phyloP scores from a whole-genome alignment of 768 basidiomycete species.

The Trametes coccinea region DNA sequence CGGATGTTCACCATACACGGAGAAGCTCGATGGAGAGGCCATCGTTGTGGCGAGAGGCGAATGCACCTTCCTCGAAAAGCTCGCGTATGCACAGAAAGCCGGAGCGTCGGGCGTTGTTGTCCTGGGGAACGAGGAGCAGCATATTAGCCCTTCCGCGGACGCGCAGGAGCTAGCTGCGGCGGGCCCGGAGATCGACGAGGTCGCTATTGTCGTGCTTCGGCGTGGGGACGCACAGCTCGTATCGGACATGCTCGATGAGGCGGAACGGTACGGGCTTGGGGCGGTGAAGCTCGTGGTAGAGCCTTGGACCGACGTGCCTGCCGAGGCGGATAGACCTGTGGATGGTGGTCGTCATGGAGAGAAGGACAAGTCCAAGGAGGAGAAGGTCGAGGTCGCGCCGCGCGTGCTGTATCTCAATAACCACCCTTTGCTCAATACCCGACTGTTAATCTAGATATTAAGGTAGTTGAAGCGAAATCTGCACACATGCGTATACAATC shows the following conservation, averaged over 20 bases:
- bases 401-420: conserved; percentile 76
- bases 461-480: not conserved
- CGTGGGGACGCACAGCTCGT: conserved; percentile 54
- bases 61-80: conserved; percentile 89
- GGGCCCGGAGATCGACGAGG: conserved; percentile 54
- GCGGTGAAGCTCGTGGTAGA: conserved; percentile 56
- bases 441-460: conserved; percentile 38
- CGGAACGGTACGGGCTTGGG: conserved; percentile 47
- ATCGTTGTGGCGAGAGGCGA: conserved; percentile 73
- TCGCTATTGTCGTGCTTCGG: conserved; percentile 60
- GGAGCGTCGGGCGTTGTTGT: conserved; percentile 81
- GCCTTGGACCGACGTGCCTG: conserved; percentile 14
- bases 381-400: conserved; percentile 35
- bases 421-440: conserved; percentile 74
- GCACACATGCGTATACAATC: conserved; percentile 6
- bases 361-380: conserved; percentile 23
- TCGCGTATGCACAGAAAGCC: conserved; percentile 63
- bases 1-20: conserved; percentile 61
- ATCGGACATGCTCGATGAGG: conserved; percentile 53
- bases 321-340: conserved; percentile 1
- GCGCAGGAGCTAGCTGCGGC: conserved; percentile 53
- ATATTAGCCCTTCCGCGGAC: conserved; percentile 68
- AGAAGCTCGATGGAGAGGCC: conserved; percentile 48
- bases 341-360: conserved; percentile 24
- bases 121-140: conserved; percentile 58